Evolutionary conservation across 345 rosid species (phyloP).

Genomic region (Hibiscus syriacus): DNA sequence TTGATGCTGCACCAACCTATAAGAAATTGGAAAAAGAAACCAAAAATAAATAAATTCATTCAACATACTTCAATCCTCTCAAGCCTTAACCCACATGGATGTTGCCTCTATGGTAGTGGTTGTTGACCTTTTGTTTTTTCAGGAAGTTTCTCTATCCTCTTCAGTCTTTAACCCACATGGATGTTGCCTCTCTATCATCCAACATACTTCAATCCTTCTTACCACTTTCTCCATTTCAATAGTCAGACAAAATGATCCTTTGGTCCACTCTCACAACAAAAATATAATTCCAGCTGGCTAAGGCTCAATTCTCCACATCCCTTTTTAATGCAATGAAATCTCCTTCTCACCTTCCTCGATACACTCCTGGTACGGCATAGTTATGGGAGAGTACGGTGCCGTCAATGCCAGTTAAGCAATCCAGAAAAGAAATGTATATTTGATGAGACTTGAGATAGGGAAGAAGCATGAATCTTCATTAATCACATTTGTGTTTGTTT

Average conservation of each 20-base stretch:
- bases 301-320: not conserved
- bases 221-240: constrained; percentile 21
- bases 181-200: not conserved
- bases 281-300: constrained; percentile 6
- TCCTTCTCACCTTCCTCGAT: constrained; percentile 10
- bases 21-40: not conserved
- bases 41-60: too few species aligned
- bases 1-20: constrained; percentile 7
- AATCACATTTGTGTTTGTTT: not conserved
- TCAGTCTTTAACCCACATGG: not conserved
- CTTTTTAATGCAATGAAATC: not conserved
- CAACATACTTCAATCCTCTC: too few species aligned
- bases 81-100: too few species aligned
- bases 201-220: constrained; percentile 10
- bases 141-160: constrained; percentile 26
- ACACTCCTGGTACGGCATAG: constrained; percentile 5
- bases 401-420: constrained; percentile 13
- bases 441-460: constrained; percentile 1
- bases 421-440: not conserved
- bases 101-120: constrained; percentile 31
- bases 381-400: constrained; percentile 8
- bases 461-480: constrained; percentile 14
- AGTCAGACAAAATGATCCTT: not conserved
- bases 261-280: not conserved
- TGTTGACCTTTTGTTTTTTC: constrained; percentile 22